phyloP scores from a whole-genome alignment of 352 stramenopile species.

The Porosira glacialis region DNA sequence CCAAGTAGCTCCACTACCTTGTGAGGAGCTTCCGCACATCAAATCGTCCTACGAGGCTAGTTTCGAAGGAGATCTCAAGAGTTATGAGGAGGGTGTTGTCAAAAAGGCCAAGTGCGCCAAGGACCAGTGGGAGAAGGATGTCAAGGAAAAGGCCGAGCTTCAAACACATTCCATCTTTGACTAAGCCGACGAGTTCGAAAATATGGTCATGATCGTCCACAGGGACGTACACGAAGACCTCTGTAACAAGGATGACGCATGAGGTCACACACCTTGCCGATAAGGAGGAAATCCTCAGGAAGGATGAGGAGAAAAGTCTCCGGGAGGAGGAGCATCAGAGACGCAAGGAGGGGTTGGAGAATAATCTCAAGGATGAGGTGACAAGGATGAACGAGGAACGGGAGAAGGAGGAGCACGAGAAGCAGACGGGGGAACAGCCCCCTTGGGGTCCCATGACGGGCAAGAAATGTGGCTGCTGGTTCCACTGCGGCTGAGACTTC shows the following conservation, averaged over 20 bases:
- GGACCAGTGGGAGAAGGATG: slow-evolving; percentile 85
- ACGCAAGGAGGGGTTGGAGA: slow-evolving; percentile 36
- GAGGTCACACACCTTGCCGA: slow-evolving; percentile 64
- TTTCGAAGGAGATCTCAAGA: slow-evolving; percentile 82
- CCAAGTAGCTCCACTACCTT: slow-evolving; percentile 93
- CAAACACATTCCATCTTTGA: slow-evolving; percentile 80
- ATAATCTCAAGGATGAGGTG: slow-evolving; percentile 46
- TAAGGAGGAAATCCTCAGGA: slow-evolving; percentile 84
- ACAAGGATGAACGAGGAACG: slow-evolving; percentile 27
- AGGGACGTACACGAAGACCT: slow-evolving; percentile 79
- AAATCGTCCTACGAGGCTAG: slow-evolving; percentile 81
- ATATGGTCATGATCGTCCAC: slow-evolving; percentile 62
- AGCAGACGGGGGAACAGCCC: slow-evolving; percentile 29
- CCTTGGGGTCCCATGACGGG: slow-evolving; percentile 2
- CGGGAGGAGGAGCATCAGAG: slow-evolving; percentile 70
- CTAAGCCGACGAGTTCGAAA: slow-evolving; percentile 82
- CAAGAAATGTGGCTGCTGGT: slow-evolving; percentile 63
- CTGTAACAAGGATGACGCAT: slow-evolving; percentile 86
- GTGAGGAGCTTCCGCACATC: slow-evolving; percentile 91
- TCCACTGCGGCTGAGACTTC: slow-evolving; percentile 39
- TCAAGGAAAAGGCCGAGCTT: slow-evolving; percentile 85
- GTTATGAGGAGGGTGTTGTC: slow-evolving; percentile 81
- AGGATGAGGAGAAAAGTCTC: slow-evolving; percentile 79
- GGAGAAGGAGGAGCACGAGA: slow-evolving; percentile 34
- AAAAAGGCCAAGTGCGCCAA: slow-evolving; percentile 84